phyloP scores from a whole-genome alignment of 495 filamentous ascomycete genomes.

The Mycothermus thermophilus region DNA sequence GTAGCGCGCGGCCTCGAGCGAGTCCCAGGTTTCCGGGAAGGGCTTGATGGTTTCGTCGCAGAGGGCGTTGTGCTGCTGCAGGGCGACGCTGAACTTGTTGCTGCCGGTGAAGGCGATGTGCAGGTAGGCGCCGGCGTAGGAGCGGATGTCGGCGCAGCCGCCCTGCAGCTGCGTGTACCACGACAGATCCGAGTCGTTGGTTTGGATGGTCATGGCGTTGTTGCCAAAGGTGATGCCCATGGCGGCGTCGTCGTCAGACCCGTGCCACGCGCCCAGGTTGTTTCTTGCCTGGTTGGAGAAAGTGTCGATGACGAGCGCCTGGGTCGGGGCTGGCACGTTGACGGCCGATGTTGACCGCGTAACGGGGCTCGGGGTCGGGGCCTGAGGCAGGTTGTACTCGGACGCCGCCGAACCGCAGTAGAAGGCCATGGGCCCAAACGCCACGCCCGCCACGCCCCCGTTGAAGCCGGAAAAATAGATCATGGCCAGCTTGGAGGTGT shows the following conservation, averaged over 20 bases:
- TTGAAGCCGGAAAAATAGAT: conserved; percentile 36
- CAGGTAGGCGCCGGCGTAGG: conserved; percentile 47
- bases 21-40: conserved; percentile 63
- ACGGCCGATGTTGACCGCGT: conserved; percentile 30
- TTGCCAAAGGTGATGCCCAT: conserved; percentile 37
- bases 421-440: conserved; percentile 43
- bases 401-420: conserved; percentile 41
- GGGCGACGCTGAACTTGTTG: conserved; percentile 51
- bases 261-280: conserved; percentile 58
- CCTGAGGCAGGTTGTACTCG: conserved; percentile 35
- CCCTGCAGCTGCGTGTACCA: conserved; percentile 53
- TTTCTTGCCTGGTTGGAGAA: conserved; percentile 45
- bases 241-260: conserved; percentile 52
- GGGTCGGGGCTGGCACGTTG: conserved; percentile 27
- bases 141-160: conserved; percentile 45
- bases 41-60: conserved; percentile 48
- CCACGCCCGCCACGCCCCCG: conserved; percentile 32
- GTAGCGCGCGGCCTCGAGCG: conserved; percentile 55
- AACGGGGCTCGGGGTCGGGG: conserved; percentile 8
- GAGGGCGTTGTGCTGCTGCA: conserved; percentile 57
- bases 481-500: conserved; percentile 37
- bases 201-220: conserved; percentile 43
- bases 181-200: conserved; percentile 51
- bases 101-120: conserved; percentile 58
- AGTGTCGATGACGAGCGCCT: conserved; percentile 51